Evolutionary conservation across 805 yeast species (phyloP), one percentile per base, ranked within the genome.

Genomic region (Teunomyces aglyptinius): DNA sequence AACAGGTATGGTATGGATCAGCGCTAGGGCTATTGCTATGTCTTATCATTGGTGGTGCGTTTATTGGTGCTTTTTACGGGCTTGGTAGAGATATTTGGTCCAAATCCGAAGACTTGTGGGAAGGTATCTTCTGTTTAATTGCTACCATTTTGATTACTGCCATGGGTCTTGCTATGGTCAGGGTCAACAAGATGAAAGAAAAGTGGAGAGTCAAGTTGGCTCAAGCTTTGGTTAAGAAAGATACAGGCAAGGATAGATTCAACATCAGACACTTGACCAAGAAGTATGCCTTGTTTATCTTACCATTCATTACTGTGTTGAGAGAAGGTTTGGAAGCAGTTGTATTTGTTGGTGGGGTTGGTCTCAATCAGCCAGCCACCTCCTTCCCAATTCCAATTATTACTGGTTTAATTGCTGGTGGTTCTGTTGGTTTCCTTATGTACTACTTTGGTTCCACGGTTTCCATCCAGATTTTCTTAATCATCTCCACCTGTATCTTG

Each of bases 171-270:
- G 96, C 97, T 48, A 88, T 92, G 96, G 79, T 92, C 62, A 82
- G 98, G 70, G 78, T 92, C 67, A 91, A 91, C 76, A 90, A 91
- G 76, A 89, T 91, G 96, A 90, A 89, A 72, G 92, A 82, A 56
- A 92, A 92, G 73, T 92, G 99, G 99, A 83, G 97, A 75, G 77
- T 90, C 55, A 92, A 92, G 73, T 87, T 92, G 63, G 97, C 97
- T 24, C 78, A 73, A 61, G 92, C 97, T 7, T 71, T 91, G 49
- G 70, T 89, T 44, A 83, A 82, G 54, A 60, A 70, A 19, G 62
- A 67, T 39, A 65, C 64, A 11, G 77, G 65, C 51, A 66, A 68
- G 50, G 84, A 78, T 52, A 71, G 79, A 53, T 81, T 62, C 41
- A 60, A 58, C 45, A 41, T 70, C 28, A 67, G 70, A 31, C 61